Base-by-base conservation (phyloP, 2,329 filamentous ascomycete species). In the Thermomyces lanuginosus region DNA sequence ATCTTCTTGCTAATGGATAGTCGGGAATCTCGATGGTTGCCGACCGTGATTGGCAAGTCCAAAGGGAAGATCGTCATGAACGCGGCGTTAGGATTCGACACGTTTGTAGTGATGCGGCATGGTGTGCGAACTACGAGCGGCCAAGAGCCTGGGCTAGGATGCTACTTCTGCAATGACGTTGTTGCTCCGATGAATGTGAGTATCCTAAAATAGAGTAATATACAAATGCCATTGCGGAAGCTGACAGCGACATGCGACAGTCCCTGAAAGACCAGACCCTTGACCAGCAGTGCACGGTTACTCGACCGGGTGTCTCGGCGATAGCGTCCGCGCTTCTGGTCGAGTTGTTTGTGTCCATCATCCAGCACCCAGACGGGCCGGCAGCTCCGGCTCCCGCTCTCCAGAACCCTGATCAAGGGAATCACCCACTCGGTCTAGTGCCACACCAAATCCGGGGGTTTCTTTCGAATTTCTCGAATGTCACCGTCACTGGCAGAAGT, bases 131-230 rank as follows among this genome's bases (percentile, higher is more conserved):
- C 63, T 3, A 49, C 55, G 21, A 58, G 63, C 26, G 61, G 67
- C 7, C 63, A 57, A n/a, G 61, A 70, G 28, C 60, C 71, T 27
- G 72, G 80, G 14, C 63, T 95, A 14, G 89, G 89, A 6, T 98
- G 89, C 55, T 98, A 98, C 51, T 98, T 95, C 54, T 98, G 89
- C 57, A 95, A 92, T 44, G 89, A 98, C 49, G 86, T 98, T 14
- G 86, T 95, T 26, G 81, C 86, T 5, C 89, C 89, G 12, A 76
- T 76, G 35, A 82, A 95, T 58, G 84, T 92, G 60, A 71, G 76
- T 66, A 21, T 10, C 30, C 15, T 26, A 8, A 15, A 24, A 36
- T 41, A 30, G 41, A 6, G 6, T 4, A 9, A 16, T 24, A 7
- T n/a, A 31, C 18, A 22, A 19, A n/a, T 15, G 13, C n/a, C n/a